phyloP scores from a whole-genome alignment of 352 stramenopile genomes.

The Elongisporangium prolatum region DNA sequence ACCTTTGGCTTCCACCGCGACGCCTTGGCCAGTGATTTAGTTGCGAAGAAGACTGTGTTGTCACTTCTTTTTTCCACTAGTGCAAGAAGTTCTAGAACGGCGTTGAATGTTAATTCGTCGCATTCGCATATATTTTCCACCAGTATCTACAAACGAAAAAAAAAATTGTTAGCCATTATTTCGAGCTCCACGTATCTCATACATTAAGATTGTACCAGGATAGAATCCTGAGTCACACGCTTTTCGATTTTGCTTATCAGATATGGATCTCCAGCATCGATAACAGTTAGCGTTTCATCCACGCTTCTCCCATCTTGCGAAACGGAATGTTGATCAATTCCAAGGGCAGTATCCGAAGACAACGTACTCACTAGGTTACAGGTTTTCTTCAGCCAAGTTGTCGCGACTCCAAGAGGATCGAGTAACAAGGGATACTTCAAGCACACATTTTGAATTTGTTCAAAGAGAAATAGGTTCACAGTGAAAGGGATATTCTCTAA shows the following conservation, averaged over 20 bases:
- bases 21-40: conserved; percentile 25
- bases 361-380: conserved; percentile 8
- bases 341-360: neutral
- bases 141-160: conserved; percentile 25
- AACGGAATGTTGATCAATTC: neutral
- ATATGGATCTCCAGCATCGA: conserved; percentile 41
- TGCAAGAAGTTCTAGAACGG: conserved; percentile 29
- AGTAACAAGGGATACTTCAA: conserved; percentile 44
- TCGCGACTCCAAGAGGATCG: conserved; percentile 34
- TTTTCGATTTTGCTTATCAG: conserved; percentile 35
- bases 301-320: conserved; percentile 10
- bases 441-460: conserved; percentile 38
- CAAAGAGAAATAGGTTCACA: conserved; percentile 44
- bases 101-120: conserved; percentile 29
- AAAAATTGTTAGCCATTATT: neutral
- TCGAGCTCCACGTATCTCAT: neutral
- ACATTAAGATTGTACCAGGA: neutral
- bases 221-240: conserved; percentile 22
- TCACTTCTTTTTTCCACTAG: conserved; percentile 35
- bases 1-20: conserved; percentile 47
- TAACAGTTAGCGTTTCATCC: conserved; percentile 11
- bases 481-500: conserved; percentile 16
- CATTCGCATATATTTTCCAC: conserved; percentile 43
- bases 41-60: conserved; percentile 37
- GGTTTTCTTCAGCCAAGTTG: conserved; percentile 32